Evolutionary conservation across 495 filamentous ascomycete genomes (phyloP).

Genomic region (Penicillium antarcticum): DNA sequence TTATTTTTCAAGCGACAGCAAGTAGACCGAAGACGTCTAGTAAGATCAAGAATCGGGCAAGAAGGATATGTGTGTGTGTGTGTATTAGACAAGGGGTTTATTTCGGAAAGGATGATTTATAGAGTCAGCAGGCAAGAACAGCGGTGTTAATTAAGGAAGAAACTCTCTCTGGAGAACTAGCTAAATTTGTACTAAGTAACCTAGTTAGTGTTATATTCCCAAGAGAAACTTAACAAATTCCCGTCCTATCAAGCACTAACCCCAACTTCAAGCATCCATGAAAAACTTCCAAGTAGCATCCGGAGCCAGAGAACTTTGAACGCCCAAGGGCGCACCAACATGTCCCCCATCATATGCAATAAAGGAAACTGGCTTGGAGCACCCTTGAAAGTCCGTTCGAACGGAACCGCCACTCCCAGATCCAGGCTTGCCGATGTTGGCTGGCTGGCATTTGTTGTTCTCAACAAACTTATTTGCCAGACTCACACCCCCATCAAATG

Average conservation of each 20-base stretch:
- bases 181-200: no score
- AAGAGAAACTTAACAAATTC: no score
- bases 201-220: no score
- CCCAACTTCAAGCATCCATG: not conserved
- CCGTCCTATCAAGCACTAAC: not conserved
- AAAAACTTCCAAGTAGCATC: conserved; percentile 15
- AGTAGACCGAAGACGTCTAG: no score
- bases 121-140: no score
- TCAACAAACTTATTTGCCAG: conserved; percentile 37
- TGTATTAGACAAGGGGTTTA: no score
- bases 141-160: no score
- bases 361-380: conserved; percentile 13
- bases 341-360: conserved; percentile 20
- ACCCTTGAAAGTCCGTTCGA: conserved; percentile 10
- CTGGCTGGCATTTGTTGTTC: conserved; percentile 34
- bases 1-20: no score
- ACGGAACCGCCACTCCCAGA: conserved; percentile 7
- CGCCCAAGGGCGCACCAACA: conserved; percentile 12
- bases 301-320: conserved; percentile 10
- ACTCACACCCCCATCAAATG: conserved; percentile 28
- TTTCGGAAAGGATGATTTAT: no score
- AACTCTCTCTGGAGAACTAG: no score
- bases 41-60: no score
- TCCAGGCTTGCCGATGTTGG: conserved; percentile 3
- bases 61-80: no score